A percentile compares a stretch with the other conserved stretches of the same genome.
Evolutionary conservation across 1,284 basidiomycete genomes (phyloP).

Genomic region (Inonotus hispidus): DNA sequence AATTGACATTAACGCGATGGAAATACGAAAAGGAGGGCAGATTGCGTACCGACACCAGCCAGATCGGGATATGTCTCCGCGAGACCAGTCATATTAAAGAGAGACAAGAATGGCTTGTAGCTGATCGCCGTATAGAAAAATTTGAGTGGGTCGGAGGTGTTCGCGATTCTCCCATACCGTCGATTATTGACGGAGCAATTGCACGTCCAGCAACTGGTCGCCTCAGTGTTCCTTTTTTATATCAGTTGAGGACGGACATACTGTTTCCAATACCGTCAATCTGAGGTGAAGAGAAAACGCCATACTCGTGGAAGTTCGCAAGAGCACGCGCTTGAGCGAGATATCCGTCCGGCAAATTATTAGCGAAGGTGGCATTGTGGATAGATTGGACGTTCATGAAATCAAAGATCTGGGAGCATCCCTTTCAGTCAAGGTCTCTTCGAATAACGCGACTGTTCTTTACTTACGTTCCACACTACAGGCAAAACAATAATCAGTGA

Average conservation of each 20-base stretch:
- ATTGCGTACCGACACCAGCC: constrained; percentile 33
- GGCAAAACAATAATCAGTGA: not conserved
- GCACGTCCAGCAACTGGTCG: constrained; percentile 44
- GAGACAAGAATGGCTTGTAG: constrained; percentile 51
- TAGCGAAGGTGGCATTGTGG: constrained; percentile 40
- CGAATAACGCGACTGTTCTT: not conserved
- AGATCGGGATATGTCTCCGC: constrained; percentile 28
- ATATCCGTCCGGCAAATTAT: constrained; percentile 29
- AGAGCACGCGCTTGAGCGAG: constrained; percentile 36
- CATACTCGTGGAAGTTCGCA: constrained; percentile 47
- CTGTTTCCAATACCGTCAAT: constrained; percentile 40
- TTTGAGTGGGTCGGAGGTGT: constrained; percentile 38
- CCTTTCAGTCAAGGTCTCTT: not conserved
- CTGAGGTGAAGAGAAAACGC: constrained; percentile 38
- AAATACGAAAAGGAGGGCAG: too few species aligned
- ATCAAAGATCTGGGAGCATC: constrained; percentile 38
- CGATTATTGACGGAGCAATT: constrained; percentile 40
- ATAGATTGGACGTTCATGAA: constrained; percentile 47
- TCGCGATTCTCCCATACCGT: constrained; percentile 39
- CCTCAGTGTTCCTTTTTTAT: too few species aligned
- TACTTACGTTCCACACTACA: constrained; percentile 19
- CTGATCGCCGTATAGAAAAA: constrained; percentile 39
- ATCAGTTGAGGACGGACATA: constrained; percentile 25
- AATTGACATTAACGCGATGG: not conserved
- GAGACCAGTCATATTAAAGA: constrained; percentile 47